Percentiles rank a stretch among this genome's conserved stretches.
These are phyloP conservation scores for Colletotrichum sp. DNA, from an alignment of 2,329 filamentous ascomycete genomes.

Conservation along the genomic window DNA sequence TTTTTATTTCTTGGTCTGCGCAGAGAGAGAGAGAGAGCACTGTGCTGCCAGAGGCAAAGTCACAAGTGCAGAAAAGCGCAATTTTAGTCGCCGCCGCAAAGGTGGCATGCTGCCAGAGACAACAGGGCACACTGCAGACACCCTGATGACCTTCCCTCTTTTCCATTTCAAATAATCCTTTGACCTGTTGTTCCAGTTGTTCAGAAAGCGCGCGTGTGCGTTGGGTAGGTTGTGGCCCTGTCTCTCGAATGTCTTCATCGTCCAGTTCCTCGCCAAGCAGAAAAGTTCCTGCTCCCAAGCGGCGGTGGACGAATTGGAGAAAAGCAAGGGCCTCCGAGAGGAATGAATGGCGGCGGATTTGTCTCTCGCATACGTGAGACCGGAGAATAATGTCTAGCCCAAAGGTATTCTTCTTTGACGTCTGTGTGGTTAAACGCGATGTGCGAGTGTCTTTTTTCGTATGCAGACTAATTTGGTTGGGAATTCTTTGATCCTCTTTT, in stretches of 20 bases:
- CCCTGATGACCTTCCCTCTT: not conserved
- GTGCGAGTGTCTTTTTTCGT: not conserved
- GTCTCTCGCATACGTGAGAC: not conserved
- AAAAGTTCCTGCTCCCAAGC: not conserved
- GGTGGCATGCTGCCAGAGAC: not conserved
- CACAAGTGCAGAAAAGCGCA: not conserved
- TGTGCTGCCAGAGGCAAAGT: not conserved
- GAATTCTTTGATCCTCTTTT: constrained; percentile 6
- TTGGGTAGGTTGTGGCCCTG: not conserved
- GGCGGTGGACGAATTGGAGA: not conserved
- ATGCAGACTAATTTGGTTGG: constrained; percentile 8
- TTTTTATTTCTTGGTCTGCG: not conserved
- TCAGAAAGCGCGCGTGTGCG: not conserved
- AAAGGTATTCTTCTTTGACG: not conserved
- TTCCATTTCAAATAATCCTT: not conserved
- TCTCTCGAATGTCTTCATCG: not conserved
- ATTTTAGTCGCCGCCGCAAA: not conserved
- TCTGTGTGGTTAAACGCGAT: not conserved
- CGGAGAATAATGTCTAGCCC: not conserved
- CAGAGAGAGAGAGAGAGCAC: not conserved
- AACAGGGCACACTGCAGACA: not conserved
- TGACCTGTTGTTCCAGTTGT: not conserved
- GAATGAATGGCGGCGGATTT: not conserved
- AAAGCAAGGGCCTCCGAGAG: not conserved
- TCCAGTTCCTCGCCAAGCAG: not conserved